Conservation (phyloP, 768 basidiomycete species). For the Agrocybe praecox region DNA sequence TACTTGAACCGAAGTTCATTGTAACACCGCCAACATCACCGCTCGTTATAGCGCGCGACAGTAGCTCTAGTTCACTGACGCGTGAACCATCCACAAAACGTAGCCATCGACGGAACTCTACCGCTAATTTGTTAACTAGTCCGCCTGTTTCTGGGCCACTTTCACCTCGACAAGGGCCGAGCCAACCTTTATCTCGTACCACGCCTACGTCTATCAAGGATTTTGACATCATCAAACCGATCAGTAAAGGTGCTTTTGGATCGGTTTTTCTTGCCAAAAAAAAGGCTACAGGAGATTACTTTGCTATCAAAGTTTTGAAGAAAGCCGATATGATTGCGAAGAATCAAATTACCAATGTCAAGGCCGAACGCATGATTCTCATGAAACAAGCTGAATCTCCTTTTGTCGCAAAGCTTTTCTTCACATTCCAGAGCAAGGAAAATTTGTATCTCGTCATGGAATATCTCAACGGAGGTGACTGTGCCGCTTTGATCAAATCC, state of each 20-base stretch:
- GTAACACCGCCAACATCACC: slow-evolving; percentile 81
- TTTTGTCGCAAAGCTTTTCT: slow-evolving; percentile 96
- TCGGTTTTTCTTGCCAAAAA: slow-evolving; percentile 99
- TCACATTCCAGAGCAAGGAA: slow-evolving; percentile 99
- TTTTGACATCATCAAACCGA: slow-evolving; percentile 99
- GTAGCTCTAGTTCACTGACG: slow-evolving; percentile 30
- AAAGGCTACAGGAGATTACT: slow-evolving; percentile 97
- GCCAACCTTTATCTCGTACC: slow-evolving; percentile 75
- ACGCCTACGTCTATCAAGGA: slow-evolving; percentile 95
- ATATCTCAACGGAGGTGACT: slow-evolving; percentile 97
- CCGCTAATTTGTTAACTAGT: slow-evolving; percentile 60
- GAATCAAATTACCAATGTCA: slow-evolving; percentile 99
- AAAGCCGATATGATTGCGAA: slow-evolving; percentile 99
- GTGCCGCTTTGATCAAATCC: slow-evolving; percentile 95
- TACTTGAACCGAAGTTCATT: slow-evolving; percentile 65
- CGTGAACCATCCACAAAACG: slow-evolving; percentile 56
- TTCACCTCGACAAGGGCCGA: slow-evolving; percentile 85
- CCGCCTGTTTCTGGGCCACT: slow-evolving; percentile 68
- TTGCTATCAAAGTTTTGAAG: slow-evolving; percentile 99
- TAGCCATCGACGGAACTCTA: slow-evolving; percentile 73
- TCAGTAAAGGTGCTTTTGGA: slow-evolving; percentile 98
- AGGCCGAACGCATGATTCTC: slow-evolving; percentile 98
- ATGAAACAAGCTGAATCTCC: slow-evolving; percentile 99
- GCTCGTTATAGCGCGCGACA: slow-evolving; percentile 50
- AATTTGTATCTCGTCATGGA: slow-evolving; percentile 99